Evolutionary conservation across 2,329 filamentous ascomycete species (phyloP).

Genomic region (Aspergillus phoenicis): DNA sequence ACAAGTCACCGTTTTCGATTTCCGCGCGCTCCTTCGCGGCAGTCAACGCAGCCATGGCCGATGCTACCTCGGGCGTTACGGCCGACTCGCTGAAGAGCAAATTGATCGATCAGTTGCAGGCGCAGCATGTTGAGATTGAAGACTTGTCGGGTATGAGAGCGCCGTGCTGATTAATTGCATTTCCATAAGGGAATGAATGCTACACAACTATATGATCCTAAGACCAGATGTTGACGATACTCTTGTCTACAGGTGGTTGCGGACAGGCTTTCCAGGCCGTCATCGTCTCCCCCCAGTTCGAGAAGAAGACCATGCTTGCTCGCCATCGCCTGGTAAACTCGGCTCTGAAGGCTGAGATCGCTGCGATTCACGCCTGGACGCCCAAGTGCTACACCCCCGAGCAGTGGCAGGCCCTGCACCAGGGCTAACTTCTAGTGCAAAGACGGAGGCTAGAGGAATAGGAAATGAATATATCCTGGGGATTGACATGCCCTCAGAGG

Average conservation of each 20-base stretch:
- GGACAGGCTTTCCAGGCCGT: slow-evolving; percentile 71
- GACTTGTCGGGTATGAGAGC: slow-evolving; percentile 78
- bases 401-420: slow-evolving; percentile 75
- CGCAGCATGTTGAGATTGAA: slow-evolving; percentile 80
- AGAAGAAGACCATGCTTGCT: slow-evolving; percentile 74
- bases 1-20: slow-evolving; percentile 35
- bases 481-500: slow-evolving; percentile 14
- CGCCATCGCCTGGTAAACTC: slow-evolving; percentile 84
- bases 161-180: slow-evolving; percentile 8
- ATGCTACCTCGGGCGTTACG: slow-evolving; percentile 65
- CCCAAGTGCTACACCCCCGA: slow-evolving; percentile 90
- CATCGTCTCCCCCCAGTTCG: slow-evolving; percentile 71
- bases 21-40: slow-evolving; percentile 37
- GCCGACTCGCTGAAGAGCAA: slow-evolving; percentile 70
- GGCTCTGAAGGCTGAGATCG: slow-evolving; percentile 82
- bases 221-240: not conserved
- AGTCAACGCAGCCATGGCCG: slow-evolving; percentile 45
- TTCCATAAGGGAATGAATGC: not conserved
- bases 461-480: slow-evolving; percentile 19
- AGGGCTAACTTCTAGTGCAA: slow-evolving; percentile 18
- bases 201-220: not conserved
- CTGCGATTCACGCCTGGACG: slow-evolving; percentile 90
- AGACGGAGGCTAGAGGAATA: not conserved
- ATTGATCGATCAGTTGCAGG: slow-evolving; percentile 69
- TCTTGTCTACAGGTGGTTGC: slow-evolving; percentile 59